Base-by-base conservation (phyloP, 805 yeast species). In the Schizosaccharomyces lindneri region DNA sequence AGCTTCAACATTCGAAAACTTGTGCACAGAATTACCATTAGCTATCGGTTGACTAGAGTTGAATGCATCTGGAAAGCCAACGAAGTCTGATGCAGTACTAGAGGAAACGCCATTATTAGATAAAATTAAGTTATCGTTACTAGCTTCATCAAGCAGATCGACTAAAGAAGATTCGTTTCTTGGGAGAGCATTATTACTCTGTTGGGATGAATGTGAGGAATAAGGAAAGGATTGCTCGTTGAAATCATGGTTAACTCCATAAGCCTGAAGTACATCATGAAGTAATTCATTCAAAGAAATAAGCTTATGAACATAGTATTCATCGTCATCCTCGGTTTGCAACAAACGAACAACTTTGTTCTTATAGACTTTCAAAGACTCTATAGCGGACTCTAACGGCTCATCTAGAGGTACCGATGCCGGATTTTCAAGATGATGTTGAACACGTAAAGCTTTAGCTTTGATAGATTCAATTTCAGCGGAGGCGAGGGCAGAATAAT, bases 331-430 rank as follows among this genome's bases (percentile, higher is more conserved):
- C 67, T 87, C 95, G 68, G 87, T 95, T 67, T 81, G 84, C 64
- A 87, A 81, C 66, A 93, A 84, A 66, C 83, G 84, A 70, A 85
- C 85, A 65, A 93, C 79, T 67, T 85, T 87, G 51, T 97, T 95
- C 68, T 83, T 88, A 39, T 96, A 81, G 59, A 82, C 81, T 70
- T 85, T 89, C 66, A 93, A 75, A 1, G 95, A 77, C 57, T 82
- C 77, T 67, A 82, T 85, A 62, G 93, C 76, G 67, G 93, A 97
- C 59, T 77, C 75, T 21, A 86, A 71, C 2, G 95, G 89, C 66
- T 90, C 97, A 69, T 78, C 81, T 15, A 70, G 66, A 11, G 73
- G 67, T n/a, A 67, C 62, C 11, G 66, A 66, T 13, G 62, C 59
- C 27, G 70, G 65, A 67, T 75, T 65, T 68, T 72, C 65, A 64